Percentiles rank a stretch among this genome's conserved stretches.
phyloP scores from a whole-genome alignment of 305 asterid genomes.

The Striga hermonthica region DNA sequence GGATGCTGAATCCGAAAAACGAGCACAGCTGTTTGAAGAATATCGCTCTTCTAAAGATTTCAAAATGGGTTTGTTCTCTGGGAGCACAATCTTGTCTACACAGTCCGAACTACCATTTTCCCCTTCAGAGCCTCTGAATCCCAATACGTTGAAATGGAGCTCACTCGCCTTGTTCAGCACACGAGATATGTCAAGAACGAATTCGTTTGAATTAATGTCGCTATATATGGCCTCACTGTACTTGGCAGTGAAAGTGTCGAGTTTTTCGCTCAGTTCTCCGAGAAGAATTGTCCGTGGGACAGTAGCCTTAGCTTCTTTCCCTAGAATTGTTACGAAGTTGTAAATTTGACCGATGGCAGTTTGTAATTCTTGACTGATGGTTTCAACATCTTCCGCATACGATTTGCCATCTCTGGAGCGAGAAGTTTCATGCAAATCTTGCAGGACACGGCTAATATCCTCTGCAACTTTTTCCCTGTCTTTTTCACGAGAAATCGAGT shows the following conservation, averaged over 20 bases:
- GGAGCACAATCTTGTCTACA: conserved; percentile 78
- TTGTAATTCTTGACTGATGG: conserved; percentile 41
- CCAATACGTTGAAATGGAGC: conserved; percentile 62
- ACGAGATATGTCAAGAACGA: conserved; percentile 60
- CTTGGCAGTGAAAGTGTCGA: conserved; percentile 52
- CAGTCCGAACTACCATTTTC: conserved; percentile 68
- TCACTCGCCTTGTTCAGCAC: conserved; percentile 58
- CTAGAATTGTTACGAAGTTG: conserved; percentile 56
- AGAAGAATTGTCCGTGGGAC: conserved; percentile 46
- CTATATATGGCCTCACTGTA: conserved; percentile 48
- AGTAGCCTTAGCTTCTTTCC: conserved; percentile 49
- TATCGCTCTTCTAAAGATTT: conserved; percentile 48
- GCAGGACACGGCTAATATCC: conserved; percentile 52
- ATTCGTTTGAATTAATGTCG: conserved; percentile 43
- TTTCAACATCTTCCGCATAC: conserved; percentile 27
- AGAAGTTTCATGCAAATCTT: conserved; percentile 46
- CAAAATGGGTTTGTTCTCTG: conserved; percentile 58
- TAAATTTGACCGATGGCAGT: conserved; percentile 53
- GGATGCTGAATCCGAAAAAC: conserved; percentile 73
- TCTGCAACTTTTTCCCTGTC: conserved; percentile 51
- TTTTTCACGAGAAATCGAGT: conserved; percentile 50
- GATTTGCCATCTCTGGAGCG: conserved; percentile 34
- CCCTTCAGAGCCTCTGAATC: conserved; percentile 59
- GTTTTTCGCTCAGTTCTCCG: conserved; percentile 46
- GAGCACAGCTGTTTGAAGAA: conserved; percentile 48